Percentiles rank a stretch among this genome's conserved stretches.
Conservation (phyloP, 2,329 filamentous ascomycete species). For the Colletotrichum magnum region DNA sequence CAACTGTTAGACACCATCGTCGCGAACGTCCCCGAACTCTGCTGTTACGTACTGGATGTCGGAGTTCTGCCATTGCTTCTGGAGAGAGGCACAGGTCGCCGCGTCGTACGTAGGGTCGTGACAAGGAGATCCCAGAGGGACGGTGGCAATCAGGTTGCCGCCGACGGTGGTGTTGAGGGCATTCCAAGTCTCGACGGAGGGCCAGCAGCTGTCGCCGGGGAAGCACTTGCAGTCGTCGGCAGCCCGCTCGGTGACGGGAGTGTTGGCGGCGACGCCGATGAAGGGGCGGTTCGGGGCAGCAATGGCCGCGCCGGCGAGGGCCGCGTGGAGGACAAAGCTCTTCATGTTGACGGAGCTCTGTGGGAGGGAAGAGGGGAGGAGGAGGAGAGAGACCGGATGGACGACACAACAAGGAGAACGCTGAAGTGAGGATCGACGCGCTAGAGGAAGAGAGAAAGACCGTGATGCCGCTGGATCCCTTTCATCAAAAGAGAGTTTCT, state of each 20-base stretch:
- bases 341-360: constrained; percentile 29
- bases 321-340: constrained; percentile 33
- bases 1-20: not conserved
- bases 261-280: not conserved
- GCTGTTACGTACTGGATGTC: constrained; percentile 57
- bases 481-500: constrained; percentile 24
- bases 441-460: constrained; percentile 16
- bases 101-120: constrained; percentile 61
- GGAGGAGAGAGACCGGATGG: not conserved
- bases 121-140: constrained; percentile 62
- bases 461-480: constrained; percentile 16
- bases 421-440: constrained; percentile 22
- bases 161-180: constrained; percentile 63
- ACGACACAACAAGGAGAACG: constrained; percentile 8
- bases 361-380: not conserved
- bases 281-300: constrained; percentile 20
- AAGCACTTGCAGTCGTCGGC: constrained; percentile 58
- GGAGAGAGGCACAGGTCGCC: constrained; percentile 57
- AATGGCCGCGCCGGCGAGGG: constrained; percentile 29
- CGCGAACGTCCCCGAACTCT: not conserved
- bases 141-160: constrained; percentile 62
- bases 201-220: constrained; percentile 66
- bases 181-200: constrained; percentile 56
- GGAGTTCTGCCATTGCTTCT: constrained; percentile 59
- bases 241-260: constrained; percentile 50